Conservation (phyloP, 805 yeast genomes). For the Komagataella phaffii region DNA sequence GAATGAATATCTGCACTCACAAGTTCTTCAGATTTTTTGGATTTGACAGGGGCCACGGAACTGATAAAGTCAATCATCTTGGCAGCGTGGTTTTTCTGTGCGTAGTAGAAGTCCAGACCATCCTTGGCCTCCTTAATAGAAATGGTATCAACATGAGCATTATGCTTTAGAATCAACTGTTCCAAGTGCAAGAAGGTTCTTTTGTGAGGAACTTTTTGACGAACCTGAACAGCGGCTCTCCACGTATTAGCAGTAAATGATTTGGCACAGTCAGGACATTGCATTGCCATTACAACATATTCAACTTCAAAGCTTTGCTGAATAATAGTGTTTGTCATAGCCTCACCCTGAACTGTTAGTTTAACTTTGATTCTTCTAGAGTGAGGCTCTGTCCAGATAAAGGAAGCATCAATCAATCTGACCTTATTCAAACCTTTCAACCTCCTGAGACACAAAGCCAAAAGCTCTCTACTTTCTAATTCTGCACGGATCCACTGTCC, state of each 20-base stretch:
- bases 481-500: conserved; percentile 85
- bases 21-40: conserved; percentile 80
- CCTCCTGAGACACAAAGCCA: conserved; percentile 82
- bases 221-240: conserved; percentile 95
- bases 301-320: conserved; percentile 95
- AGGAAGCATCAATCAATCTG: conserved; percentile 82
- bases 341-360: conserved; percentile 93
- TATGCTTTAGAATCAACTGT: conserved; percentile 84
- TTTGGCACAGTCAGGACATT: conserved; percentile 97
- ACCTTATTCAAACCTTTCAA: conserved; percentile 80
- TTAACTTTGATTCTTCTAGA: conserved; percentile 88
- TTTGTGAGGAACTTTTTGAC: conserved; percentile 95
- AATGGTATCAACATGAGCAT: conserved; percentile 88
- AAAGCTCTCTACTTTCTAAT: conserved; percentile 81
- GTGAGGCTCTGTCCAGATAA: conserved; percentile 99
- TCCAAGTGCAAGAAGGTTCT: conserved; percentile 93
- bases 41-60: conserved; percentile 74
- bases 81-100: conserved; percentile 80
- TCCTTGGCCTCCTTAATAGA: conserved; percentile 87
- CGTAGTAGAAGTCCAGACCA: conserved; percentile 89
- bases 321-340: conserved; percentile 78
- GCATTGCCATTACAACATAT: conserved; percentile 86
- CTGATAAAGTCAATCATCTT: conserved; percentile 86
- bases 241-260: conserved; percentile 94
- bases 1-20: conserved; percentile 88